Evolutionary conservation across 164 flowering plant species (phyloP), one percentile per base, ranked within the genome.

Genomic region (Nymphaea thermarum): DNA sequence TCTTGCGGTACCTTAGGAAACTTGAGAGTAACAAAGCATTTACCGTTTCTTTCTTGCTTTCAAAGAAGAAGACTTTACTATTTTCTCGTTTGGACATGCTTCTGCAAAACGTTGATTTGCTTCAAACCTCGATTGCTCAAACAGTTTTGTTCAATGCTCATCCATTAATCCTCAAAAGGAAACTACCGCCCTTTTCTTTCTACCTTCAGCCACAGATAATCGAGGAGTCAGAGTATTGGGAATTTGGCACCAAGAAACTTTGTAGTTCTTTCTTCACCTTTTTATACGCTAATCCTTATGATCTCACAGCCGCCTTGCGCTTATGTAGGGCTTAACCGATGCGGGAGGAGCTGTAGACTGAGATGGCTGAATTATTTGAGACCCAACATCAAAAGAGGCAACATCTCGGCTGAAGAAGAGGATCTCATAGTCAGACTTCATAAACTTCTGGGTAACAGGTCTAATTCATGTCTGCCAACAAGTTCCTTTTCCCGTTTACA

Each of bases 391-490:
- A 70, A 70, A 44, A 70, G 72, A 43, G 72, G 72, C 16, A 70
- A 70, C 55, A 70, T 70, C 51, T 70, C 72, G 8, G 72, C 64
- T 64, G 63, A 70, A 6, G 72, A 70, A 70, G 72, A 70, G 18
- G 72, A 70, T 59, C 43, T 70, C 36, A 70, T 70, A 4, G 55
- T 57, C 18, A 44, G 72, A 10, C 72, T 70, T 14, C 72, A 70
- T 55, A 70, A 66, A 64, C 66, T 71, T 55, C 63, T 71, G 14
- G 73, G 73, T 6, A 70, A 70, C 67, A 70, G 72, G 72, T 70
- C 51, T 41, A 41, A 16, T 42, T 45, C 15, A 15, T 65, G 11
- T 18, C 67, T 65, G 53, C 57, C 67, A 17, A 17, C 42, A 7
- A 6, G 5, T 8, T 62, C 6, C 43, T 43, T 4, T 17, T 11